Base-by-base conservation (phyloP, 2,329 filamentous ascomycete genomes). In the Thelonectria olida region DNA sequence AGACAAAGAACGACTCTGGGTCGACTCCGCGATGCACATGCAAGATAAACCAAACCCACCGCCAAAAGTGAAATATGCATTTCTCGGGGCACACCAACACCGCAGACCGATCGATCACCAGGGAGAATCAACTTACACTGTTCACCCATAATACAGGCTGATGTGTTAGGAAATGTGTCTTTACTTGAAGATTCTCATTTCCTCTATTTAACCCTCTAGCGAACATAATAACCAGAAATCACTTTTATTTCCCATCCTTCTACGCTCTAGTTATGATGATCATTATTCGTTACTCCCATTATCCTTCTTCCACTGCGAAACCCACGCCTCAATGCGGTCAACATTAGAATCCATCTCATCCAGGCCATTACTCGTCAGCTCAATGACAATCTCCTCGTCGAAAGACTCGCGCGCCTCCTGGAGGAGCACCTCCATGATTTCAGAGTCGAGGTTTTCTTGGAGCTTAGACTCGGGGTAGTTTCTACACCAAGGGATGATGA, bases 361-460 rank as follows among this genome's bases (percentile, higher is more conserved):
- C 2, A 88, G 84, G 54, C 85, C 86, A 74, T 97, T 91, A 78
- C 95, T 98, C 72, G 82, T 88, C 72, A 99, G 80, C 78, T 97
- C 93, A 23, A 98, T 91, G 36, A 99, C 90, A 68, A 97, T 92
- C 74, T 96, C 88, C 76, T 91, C 88, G 54, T 92, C 91, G 73
- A 95, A 99, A 10, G 91, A 88, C 65, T 97, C 94, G 62, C 89
- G 84, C 28, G 96, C 96, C 81, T 99, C 96, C 68, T 97, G 90
- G 19, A 97, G 82, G 57, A 99, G 81, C 23, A 98, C 92, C 74
- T 97, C 91, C 90, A 99, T 98, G 74, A 99, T 98, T 81, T 99
- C 96, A 27, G 92, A 91, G 77, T 99, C 96, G 62, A 99, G 82
- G 74, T 99, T 99, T 78, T 98, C 96, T 76, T 98, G 92, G 42